Percentiles rank a stretch among this genome's conserved stretches.
Conservation (phyloP, 2,329 filamentous ascomycete species). For the Monilinia laxa region DNA sequence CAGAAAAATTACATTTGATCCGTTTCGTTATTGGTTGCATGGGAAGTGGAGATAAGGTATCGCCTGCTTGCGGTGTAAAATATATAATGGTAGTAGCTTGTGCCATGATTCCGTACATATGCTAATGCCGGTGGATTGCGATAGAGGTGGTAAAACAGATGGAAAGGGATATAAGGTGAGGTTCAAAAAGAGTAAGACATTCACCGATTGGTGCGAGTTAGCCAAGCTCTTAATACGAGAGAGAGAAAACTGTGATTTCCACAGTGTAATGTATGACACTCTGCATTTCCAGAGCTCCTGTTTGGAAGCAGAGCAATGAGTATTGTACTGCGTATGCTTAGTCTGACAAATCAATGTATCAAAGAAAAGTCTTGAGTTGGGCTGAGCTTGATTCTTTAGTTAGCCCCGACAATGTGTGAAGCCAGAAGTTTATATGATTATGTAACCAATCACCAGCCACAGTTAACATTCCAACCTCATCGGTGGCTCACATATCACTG, state of each 20-base stretch:
- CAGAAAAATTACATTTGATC: conserved; percentile 26
- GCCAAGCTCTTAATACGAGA: conserved; percentile 1
- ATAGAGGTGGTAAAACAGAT: background rate
- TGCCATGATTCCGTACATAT: conserved; percentile 9
- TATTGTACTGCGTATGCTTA: background rate
- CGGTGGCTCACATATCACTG: background rate
- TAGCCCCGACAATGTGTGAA: background rate
- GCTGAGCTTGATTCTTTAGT: background rate
- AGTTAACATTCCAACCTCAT: background rate
- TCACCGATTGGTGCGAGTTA: background rate
- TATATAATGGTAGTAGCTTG: conserved; percentile 11
- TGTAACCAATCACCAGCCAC: conserved; percentile 2
- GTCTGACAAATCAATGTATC: background rate
- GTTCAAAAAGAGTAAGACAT: conserved; percentile 2
- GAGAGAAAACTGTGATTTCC: background rate
- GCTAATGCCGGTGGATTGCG: conserved; percentile 15
- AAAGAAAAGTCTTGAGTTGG: background rate
- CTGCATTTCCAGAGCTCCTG: background rate
- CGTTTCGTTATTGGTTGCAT: background rate
- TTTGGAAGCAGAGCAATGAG: background rate
- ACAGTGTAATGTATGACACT: background rate
- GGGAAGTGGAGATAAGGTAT: background rate
- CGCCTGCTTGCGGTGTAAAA: background rate
- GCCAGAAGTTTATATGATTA: background rate
- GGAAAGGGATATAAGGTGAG: background rate